Conservation (phyloP, 2,329 filamentous ascomycete species). For the Aspergillus calidoustus region DNA sequence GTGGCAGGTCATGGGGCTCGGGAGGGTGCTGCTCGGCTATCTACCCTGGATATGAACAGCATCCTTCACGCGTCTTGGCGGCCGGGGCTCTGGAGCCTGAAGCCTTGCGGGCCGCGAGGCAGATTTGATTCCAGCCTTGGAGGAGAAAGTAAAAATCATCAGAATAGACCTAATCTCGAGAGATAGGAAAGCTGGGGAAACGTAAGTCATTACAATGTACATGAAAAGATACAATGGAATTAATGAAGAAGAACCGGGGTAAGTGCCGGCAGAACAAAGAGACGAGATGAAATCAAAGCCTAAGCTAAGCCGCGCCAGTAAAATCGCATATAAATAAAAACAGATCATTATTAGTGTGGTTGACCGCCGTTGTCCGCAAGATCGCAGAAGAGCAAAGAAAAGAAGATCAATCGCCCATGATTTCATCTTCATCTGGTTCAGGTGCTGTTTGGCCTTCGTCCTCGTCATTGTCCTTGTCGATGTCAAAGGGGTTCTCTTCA, state of each 20-base stretch:
- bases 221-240: neutral
- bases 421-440: conserved; percentile 45
- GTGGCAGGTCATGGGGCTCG: neutral
- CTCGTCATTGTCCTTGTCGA: conserved; percentile 50
- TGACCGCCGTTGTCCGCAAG: neutral
- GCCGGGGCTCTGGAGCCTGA: neutral
- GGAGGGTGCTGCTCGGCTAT: neutral
- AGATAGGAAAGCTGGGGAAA: neutral
- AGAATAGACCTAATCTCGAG: neutral
- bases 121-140: neutral
- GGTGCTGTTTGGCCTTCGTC: conserved; percentile 32
- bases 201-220: neutral
- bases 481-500: conserved; percentile 38
- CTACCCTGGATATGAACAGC: neutral
- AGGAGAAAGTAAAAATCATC: neutral
- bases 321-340: neutral
- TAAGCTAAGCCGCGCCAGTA: neutral
- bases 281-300: neutral
- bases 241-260: neutral
- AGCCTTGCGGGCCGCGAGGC: neutral
- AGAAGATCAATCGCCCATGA: conserved; percentile 47
- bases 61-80: neutral
- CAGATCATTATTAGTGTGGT: neutral
- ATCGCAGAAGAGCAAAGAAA: neutral
- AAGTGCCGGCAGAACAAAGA: neutral